Percentiles rank a stretch among this genome's conserved stretches.
These are phyloP conservation scores for Malus sylvestris DNA, from an alignment of 306 rosid species.

Conservation along the genomic window DNA sequence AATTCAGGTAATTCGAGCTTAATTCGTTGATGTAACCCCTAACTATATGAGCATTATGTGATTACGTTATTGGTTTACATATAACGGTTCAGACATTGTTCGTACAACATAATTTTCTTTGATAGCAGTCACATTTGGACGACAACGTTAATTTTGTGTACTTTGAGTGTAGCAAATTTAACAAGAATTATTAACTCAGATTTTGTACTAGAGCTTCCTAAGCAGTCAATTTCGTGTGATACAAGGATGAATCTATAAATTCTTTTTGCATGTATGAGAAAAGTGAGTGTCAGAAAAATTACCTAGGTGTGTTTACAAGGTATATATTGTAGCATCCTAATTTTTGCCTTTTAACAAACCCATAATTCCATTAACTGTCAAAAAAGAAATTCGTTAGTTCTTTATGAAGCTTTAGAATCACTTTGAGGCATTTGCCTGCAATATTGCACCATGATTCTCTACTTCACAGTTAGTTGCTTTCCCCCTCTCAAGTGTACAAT, in stretches of 20 bases:
- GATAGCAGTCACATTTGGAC: no score
- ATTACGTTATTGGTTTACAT: neutral
- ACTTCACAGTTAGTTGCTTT: neutral
- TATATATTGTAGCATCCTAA: slow-evolving; percentile 17
- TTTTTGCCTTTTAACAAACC: slow-evolving; percentile 22
- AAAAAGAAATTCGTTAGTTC: slow-evolving; percentile 55
- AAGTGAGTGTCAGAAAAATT: slow-evolving; percentile 29
- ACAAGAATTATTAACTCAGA: neutral
- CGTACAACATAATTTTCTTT: no score
- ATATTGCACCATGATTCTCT: neutral
- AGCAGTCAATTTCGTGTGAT: slow-evolving; percentile 14
- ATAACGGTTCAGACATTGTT: no score
- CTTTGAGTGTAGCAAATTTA: neutral
- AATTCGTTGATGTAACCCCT: slow-evolving; percentile 18
- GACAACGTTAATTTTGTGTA: neutral
- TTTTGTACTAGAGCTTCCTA: neutral
- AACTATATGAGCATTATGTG: neutral
- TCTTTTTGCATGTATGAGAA: slow-evolving; percentile 16
- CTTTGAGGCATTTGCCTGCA: slow-evolving; percentile 25
- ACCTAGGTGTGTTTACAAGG: slow-evolving; percentile 1
- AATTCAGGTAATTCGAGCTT: slow-evolving; percentile 18
- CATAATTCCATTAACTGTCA: slow-evolving; percentile 44
- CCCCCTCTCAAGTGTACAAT: neutral
- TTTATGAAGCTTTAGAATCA: slow-evolving; percentile 38
- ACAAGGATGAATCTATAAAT: neutral